Conservation (phyloP, 2,329 filamentous ascomycete genomes). For the Trichoderma sp. region DNA sequence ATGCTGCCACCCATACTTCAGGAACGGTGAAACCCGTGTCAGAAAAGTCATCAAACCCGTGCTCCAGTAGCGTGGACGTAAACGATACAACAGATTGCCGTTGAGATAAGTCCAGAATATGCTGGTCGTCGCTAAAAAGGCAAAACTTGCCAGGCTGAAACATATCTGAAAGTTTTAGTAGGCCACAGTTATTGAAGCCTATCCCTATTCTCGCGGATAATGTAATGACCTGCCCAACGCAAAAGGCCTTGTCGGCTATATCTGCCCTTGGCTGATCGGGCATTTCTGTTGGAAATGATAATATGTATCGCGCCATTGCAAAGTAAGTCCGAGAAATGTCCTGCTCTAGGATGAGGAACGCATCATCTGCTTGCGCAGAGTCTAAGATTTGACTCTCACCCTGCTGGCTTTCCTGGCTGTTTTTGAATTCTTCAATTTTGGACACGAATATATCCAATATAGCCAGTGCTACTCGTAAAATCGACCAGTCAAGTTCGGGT, state of each 20-base stretch:
- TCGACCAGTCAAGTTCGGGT: slow-evolving; percentile 50
- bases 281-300: slow-evolving; percentile 32
- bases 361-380: slow-evolving; percentile 50
- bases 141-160: slow-evolving; percentile 52
- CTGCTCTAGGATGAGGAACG: slow-evolving; percentile 49
- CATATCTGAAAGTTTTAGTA: slow-evolving; percentile 48
- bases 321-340: slow-evolving; percentile 51
- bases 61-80: slow-evolving; percentile 51
- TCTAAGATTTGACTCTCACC: slow-evolving; percentile 44
- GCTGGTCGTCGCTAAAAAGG: slow-evolving; percentile 49
- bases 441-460: slow-evolving; percentile 51
- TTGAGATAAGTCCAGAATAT: slow-evolving; percentile 43
- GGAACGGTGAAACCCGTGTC: slow-evolving; percentile 48
- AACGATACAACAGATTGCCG: slow-evolving; percentile 55
- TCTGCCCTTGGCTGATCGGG: slow-evolving; percentile 25
- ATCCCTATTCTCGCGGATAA: slow-evolving; percentile 51
- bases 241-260: slow-evolving; percentile 35
- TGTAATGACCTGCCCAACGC: slow-evolving; percentile 47
- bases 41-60: slow-evolving; percentile 49
- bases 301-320: slow-evolving; percentile 46
- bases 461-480: slow-evolving; percentile 48
- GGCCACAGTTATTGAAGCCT: slow-evolving; percentile 48
- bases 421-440: slow-evolving; percentile 47
- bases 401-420: slow-evolving; percentile 42
- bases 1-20: slow-evolving; percentile 55